Base-by-base conservation (phyloP, 2,329 filamentous ascomycete genomes). In the Aureobasidium sp. region DNA sequence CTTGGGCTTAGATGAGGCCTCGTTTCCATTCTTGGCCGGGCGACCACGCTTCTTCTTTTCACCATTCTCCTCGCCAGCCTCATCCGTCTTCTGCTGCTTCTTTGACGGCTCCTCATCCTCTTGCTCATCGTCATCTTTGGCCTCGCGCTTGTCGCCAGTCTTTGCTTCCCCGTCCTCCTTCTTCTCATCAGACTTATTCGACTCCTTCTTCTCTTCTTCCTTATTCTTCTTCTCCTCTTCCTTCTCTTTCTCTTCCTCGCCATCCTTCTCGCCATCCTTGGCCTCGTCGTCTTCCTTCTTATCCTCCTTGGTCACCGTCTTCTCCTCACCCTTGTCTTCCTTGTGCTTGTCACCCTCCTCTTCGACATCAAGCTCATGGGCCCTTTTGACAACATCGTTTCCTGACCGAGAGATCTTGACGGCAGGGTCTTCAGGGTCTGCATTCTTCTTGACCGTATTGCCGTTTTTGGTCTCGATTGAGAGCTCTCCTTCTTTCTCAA, bases 361-460 rank as follows among this genome's bases (percentile, higher is more conserved):
- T 62, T 85, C 82, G 37, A 86, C 76, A 3, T 80, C 78, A 13
- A 87, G 74, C 72, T 87, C 85, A 47, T 78, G 81, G 13, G 84
- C 82, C 64, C 78, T 78, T 75, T 87, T 86, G 58, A 86, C 83
- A 25, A 86, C 84, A 70, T 87, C 84, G 67, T 87, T 86, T 52
- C 85, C 84, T 15, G 78, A 75, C 49, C 83, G 78, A 67, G 78
- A 77, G 67, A 87, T 73, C 65, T 81, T 80, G 6, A 87, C 81
- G 36, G 84, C 85, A 3, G 84, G 85, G 65, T 87, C 83, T 25
- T 78, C 78, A 32, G 81, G 78, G 30, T 82, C 79, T 55, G 83
- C 85, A 42, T 83, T 84, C 74, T 84, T 86, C 73, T 82, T 84
- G 71, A 87, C 81, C 32, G 80, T 83, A 71, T 87, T 88, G 67